phyloP scores from a whole-genome alignment of 106 monocot species.

The Posidonia australis region DNA sequence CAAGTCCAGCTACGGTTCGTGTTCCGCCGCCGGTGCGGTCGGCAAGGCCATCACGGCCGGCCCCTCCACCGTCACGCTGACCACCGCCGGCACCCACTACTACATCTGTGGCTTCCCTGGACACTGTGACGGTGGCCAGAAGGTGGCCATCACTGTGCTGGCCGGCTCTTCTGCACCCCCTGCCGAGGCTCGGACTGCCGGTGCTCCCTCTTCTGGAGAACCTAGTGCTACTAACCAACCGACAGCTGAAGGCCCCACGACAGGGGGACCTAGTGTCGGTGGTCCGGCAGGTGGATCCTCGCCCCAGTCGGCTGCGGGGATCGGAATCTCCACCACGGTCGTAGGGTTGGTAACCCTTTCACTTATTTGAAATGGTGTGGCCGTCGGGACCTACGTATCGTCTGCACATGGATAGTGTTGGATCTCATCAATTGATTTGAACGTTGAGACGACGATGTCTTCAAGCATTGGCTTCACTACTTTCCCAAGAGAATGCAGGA shows the following conservation, averaged over 20 bases:
- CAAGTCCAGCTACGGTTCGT: constrained; percentile 19
- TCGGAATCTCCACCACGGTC: background rate
- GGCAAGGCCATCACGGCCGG: constrained; percentile 24
- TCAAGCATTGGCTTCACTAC: too few relatives aligned
- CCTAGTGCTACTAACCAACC: too few relatives aligned
- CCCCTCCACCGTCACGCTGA: constrained; percentile 23
- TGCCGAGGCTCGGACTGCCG: too few relatives aligned
- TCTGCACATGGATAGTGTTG: too few relatives aligned
- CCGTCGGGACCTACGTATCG: too few relatives aligned
- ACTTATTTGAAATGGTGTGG: background rate
- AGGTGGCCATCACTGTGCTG: constrained; percentile 26
- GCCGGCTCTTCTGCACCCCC: too few relatives aligned
- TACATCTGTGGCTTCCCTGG: constrained; percentile 36
- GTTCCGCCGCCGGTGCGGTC: constrained; percentile 20
- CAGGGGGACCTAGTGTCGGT: too few relatives aligned
- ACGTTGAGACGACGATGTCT: too few relatives aligned
- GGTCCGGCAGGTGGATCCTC: background rate
- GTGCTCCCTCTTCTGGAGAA: too few relatives aligned
- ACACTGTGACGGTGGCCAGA: constrained; percentile 46
- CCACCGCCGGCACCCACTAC: constrained; percentile 32
- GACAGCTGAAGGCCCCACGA: too few relatives aligned
- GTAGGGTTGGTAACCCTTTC: background rate
- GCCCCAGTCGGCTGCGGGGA: background rate
- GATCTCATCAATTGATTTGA: too few relatives aligned
- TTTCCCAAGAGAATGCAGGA: too few relatives aligned